Percentiles rank a stretch among this genome's conserved stretches.
Conservation (phyloP, 352 stramenopile genomes). For the Bremia lactucae region DNA sequence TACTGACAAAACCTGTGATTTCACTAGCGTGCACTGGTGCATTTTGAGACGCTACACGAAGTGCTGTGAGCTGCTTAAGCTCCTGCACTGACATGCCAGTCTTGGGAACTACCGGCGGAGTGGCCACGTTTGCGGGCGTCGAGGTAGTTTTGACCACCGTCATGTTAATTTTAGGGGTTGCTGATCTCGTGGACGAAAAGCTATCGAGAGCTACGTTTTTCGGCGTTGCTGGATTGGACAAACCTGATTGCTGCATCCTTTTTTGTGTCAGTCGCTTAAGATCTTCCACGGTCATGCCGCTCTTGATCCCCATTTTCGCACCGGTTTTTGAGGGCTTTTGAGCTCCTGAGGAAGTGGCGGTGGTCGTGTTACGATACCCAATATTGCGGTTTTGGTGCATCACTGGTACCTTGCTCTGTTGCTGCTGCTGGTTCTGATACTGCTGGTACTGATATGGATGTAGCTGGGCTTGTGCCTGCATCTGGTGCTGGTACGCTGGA, state of each 20-base stretch:
- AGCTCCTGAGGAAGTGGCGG: constrained; percentile 1
- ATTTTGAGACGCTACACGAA: constrained; percentile 67
- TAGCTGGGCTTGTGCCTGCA: constrained; percentile 24
- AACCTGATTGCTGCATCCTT: constrained; percentile 55
- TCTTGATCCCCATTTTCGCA: constrained; percentile 81
- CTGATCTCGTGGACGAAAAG: constrained; percentile 20
- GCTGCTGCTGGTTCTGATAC: constrained; percentile 30
- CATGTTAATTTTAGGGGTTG: constrained; percentile 60
- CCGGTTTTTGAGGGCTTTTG: constrained; percentile 31
- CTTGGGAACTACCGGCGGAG: constrained; percentile 47
- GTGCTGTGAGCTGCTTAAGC: constrained; percentile 73
- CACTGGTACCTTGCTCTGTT: constrained; percentile 18
- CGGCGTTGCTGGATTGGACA: constrained; percentile 27
- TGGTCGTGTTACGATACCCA: constrained; percentile 14
- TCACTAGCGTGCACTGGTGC: constrained; percentile 47
- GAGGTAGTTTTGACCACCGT: constrained; percentile 34
- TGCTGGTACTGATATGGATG: constrained; percentile 31
- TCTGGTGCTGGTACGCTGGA: constrained; percentile 30
- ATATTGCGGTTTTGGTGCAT: constrained; percentile 18
- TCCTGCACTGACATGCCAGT: constrained; percentile 81
- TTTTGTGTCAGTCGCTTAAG: constrained; percentile 80
- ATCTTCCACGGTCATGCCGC: constrained; percentile 83
- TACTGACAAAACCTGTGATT: constrained; percentile 63
- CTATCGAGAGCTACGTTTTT: constrained; percentile 14
- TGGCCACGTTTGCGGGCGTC: constrained; percentile 12